These are phyloP conservation scores for Suillus fuscotomentosus DNA, from an alignment of 768 basidiomycete species.

Conservation along the genomic window DNA sequence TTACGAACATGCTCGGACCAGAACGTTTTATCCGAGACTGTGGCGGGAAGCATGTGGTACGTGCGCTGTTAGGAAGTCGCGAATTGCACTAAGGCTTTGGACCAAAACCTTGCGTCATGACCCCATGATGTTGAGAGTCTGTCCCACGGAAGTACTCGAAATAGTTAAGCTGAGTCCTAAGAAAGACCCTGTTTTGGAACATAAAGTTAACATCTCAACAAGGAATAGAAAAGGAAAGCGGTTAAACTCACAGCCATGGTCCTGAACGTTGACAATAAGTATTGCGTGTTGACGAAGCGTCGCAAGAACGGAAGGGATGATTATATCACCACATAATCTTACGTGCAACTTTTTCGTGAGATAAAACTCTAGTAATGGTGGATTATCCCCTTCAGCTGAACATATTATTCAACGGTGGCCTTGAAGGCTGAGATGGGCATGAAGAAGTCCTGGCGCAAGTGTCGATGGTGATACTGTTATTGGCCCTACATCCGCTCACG, in stretches of 20 bases:
- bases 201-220: neutral
- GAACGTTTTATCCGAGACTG: too few species aligned
- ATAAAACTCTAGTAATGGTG: neutral
- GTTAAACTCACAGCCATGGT: neutral
- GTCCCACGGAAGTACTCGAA: neutral
- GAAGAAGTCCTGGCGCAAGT: neutral
- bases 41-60: neutral
- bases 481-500: neutral
- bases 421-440: neutral
- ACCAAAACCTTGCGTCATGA: neutral
- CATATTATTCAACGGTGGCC: neutral
- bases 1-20: neutral
- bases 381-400: neutral
- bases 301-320: neutral
- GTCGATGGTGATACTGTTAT: neutral
- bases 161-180: neutral
- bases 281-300: neutral
- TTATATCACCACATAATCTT: neutral
- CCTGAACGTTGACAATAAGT: neutral
- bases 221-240: neutral
- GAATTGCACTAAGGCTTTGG: slow-evolving; percentile 1
- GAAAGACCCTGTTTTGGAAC: neutral
- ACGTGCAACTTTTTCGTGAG: neutral
- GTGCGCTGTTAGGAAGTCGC: neutral
- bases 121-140: neutral